Evolutionary conservation across 129 eudicot genomes (phyloP).

Genomic region (Solidago caesia): DNA sequence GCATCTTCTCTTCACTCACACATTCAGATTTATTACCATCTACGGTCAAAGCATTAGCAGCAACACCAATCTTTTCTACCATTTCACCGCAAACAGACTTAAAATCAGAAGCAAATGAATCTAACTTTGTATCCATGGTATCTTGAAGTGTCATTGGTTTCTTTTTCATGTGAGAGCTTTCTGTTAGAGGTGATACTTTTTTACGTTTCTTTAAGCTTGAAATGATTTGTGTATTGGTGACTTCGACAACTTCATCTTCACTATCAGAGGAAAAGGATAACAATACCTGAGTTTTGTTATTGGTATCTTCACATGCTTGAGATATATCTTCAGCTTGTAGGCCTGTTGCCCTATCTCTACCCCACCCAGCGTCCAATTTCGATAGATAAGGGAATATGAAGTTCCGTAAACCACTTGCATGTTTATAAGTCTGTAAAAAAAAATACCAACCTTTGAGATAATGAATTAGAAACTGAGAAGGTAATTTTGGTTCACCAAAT

Average conservation of each 20-base stretch:
- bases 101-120: not conserved
- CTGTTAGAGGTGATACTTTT: not conserved
- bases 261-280: not conserved
- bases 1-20: not conserved
- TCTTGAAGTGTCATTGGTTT: not conserved
- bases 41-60: not conserved
- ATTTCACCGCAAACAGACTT: not conserved
- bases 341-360: too few relatives aligned
- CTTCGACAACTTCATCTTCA: not conserved
- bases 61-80: not conserved
- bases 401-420: too few relatives aligned
- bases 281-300: too few relatives aligned
- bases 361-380: too few relatives aligned
- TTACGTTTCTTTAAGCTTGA: not conserved
- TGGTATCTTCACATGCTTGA: too few relatives aligned
- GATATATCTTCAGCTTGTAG: too few relatives aligned
- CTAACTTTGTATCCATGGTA: not conserved
- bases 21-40: not conserved
- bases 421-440: too few relatives aligned
- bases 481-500: too few relatives aligned
- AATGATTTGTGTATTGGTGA: too few relatives aligned
- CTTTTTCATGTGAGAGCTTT: not conserved
- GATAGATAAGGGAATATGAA: too few relatives aligned
- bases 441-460: too few relatives aligned
- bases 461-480: too few relatives aligned